phyloP scores from a whole-genome alignment of 306 rosid genomes.

The Acacia acuminata region DNA sequence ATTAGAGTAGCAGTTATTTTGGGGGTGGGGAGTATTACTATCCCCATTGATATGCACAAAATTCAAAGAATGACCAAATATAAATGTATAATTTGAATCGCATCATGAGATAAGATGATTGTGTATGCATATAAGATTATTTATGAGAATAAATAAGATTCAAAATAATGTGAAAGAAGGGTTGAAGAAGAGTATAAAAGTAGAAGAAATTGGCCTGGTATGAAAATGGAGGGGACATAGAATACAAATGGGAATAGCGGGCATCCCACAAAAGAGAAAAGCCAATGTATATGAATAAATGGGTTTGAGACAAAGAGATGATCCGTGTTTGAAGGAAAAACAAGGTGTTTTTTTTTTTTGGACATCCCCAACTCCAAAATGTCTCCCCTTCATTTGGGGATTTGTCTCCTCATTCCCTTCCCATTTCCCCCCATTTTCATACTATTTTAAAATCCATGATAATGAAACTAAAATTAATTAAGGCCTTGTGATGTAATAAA shows the following conservation, averaged over 20 bases:
- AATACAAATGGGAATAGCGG: background rate
- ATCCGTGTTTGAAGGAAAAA: constrained; percentile 1
- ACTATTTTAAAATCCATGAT: background rate
- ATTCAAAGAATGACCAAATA: background rate
- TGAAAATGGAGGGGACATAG: background rate
- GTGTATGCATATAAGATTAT: background rate
- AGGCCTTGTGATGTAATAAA: background rate
- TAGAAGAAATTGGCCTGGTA: background rate
- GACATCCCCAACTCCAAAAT: constrained; percentile 34
- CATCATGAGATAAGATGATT: background rate
- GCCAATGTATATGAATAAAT: background rate
- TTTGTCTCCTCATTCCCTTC: constrained; percentile 37
- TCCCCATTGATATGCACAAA: background rate
- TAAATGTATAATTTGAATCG: background rate
- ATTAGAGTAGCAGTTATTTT: background rate
- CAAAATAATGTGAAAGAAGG: background rate
- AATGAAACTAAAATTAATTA: background rate
- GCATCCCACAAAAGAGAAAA: background rate
- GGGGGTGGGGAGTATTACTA: too few relatives aligned
- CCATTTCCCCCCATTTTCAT: background rate
- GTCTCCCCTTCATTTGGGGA: constrained; percentile 49
- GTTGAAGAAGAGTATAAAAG: background rate
- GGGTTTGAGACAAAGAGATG: background rate
- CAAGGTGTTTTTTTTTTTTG: background rate
- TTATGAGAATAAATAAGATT: background rate